phyloP scores from a whole-genome alignment of 192 early-diverging fungal species.

The Coemansia sp. region DNA sequence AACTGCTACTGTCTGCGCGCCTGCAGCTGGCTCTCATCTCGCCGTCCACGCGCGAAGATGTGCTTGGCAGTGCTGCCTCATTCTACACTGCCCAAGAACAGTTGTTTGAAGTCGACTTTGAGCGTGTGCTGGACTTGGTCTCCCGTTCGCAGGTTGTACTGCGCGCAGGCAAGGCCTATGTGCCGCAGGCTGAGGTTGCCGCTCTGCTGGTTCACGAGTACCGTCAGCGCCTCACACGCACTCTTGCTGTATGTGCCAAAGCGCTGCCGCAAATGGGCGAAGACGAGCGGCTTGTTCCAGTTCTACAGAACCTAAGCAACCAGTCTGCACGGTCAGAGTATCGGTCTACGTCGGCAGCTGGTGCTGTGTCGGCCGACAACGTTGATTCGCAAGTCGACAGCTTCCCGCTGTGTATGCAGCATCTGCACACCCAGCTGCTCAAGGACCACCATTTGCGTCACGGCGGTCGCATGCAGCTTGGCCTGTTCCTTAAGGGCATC shows the following conservation, averaged over 20 bases:
- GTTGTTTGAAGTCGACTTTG: constrained; percentile 67
- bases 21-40: constrained; percentile 28
- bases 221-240: constrained; percentile 57
- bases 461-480: constrained; percentile 84
- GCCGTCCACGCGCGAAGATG: constrained; percentile 19
- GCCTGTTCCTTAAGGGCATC: constrained; percentile 93
- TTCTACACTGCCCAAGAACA: constrained; percentile 45
- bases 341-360: constrained; percentile 52
- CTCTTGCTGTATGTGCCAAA: constrained; percentile 66
- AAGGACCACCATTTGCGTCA: constrained; percentile 83
- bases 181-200: constrained; percentile 70
- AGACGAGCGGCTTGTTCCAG: constrained; percentile 85
- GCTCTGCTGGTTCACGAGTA: constrained; percentile 77
- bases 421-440: constrained; percentile 70
- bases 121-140: constrained; percentile 66
- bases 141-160: constrained; percentile 61
- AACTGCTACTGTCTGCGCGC: constrained; percentile 35
- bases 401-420: constrained; percentile 93
- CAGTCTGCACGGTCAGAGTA: constrained; percentile 78
- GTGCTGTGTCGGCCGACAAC: constrained; percentile 63
- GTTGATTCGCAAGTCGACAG: constrained; percentile 66
- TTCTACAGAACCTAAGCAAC: constrained; percentile 81
- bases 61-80: constrained; percentile 2
- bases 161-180: constrained; percentile 65
- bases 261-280: constrained; percentile 85